These are phyloP conservation scores for Allodekkera sacchari DNA, from an alignment of 805 yeast genomes.

Conservation along the genomic window DNA sequence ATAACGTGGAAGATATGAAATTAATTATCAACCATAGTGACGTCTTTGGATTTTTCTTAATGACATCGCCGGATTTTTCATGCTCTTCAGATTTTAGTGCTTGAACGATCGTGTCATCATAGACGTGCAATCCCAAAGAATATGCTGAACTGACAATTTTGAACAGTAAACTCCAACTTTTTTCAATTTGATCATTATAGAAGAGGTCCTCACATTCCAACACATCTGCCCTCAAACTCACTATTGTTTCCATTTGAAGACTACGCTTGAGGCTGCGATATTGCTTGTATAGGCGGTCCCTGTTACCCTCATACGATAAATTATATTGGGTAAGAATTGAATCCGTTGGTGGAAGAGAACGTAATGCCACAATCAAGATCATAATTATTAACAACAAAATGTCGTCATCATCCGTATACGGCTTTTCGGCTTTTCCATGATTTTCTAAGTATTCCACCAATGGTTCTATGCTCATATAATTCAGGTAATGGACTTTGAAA, in stretches of 20 bases:
- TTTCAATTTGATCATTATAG: constrained; percentile 40
- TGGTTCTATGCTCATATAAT: constrained; percentile 28
- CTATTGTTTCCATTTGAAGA: constrained; percentile 36
- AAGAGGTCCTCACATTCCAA: constrained; percentile 45
- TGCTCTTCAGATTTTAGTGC: constrained; percentile 23
- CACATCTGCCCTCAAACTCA: constrained; percentile 41
- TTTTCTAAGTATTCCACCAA: constrained; percentile 30
- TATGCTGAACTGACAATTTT: constrained; percentile 42
- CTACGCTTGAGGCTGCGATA: constrained; percentile 39
- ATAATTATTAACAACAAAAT: constrained; percentile 33
- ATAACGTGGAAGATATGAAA: constrained; percentile 37
- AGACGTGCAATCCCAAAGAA: constrained; percentile 43
- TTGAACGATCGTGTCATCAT: constrained; percentile 25
- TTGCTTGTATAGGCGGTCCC: constrained; percentile 28
- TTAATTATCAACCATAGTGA: constrained; percentile 45
- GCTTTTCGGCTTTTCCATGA: constrained; percentile 33
- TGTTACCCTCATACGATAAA: constrained; percentile 15
- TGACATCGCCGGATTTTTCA: constrained; percentile 21
- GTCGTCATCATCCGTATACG: constrained; percentile 35
- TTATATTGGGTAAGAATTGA: constrained; percentile 15
- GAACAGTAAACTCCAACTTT: constrained; percentile 44
- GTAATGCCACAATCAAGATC: constrained; percentile 33
- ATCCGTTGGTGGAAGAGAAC: constrained; percentile 24
- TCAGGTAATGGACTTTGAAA: constrained; percentile 29
- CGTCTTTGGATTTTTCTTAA: constrained; percentile 29